Evolutionary conservation across 2,329 filamentous ascomycete genomes (phyloP).

Genomic region (Venturia effusa): DNA sequence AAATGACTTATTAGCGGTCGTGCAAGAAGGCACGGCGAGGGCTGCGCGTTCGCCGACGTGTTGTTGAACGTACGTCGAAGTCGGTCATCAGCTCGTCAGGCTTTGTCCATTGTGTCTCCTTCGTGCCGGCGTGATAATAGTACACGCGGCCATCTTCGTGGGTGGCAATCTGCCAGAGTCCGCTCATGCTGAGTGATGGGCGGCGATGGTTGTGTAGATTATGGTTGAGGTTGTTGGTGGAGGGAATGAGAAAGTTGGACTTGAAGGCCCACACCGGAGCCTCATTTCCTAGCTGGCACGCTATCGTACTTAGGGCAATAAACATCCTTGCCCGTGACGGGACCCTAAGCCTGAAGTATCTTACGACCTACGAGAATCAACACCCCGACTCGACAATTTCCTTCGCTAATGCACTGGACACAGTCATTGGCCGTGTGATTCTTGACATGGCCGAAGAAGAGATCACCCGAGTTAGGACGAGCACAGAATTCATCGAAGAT

Average conservation of each 20-base stretch:
- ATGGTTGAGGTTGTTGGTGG: neutral
- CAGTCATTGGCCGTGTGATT: neutral
- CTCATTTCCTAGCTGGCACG: neutral
- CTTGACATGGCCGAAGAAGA: neutral
- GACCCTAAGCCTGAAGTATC: too few relatives aligned
- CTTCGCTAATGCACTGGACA: too few relatives aligned
- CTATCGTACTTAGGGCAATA: too few relatives aligned
- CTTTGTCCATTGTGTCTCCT: constrained; percentile 88
- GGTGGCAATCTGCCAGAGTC: constrained; percentile 70
- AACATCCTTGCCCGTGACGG: too few relatives aligned
- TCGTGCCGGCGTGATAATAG: constrained; percentile 81
- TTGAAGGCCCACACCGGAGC: neutral
- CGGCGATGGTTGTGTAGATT: neutral
- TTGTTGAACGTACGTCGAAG: constrained; percentile 52
- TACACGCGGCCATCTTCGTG: constrained; percentile 76
- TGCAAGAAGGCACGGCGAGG: constrained; percentile 11
- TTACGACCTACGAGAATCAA: too few relatives aligned
- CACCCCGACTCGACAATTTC: too few relatives aligned
- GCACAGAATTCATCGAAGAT: constrained; percentile 14
- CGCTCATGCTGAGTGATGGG: constrained; percentile 3
- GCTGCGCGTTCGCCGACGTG: neutral
- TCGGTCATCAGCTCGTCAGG: constrained; percentile 79
- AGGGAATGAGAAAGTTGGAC: neutral
- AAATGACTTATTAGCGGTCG: constrained; percentile 8
- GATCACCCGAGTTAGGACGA: constrained; percentile 1